These are phyloP conservation scores for Pythium oligandrum DNA, from an alignment of 352 stramenopile species.

Conservation along the genomic window DNA sequence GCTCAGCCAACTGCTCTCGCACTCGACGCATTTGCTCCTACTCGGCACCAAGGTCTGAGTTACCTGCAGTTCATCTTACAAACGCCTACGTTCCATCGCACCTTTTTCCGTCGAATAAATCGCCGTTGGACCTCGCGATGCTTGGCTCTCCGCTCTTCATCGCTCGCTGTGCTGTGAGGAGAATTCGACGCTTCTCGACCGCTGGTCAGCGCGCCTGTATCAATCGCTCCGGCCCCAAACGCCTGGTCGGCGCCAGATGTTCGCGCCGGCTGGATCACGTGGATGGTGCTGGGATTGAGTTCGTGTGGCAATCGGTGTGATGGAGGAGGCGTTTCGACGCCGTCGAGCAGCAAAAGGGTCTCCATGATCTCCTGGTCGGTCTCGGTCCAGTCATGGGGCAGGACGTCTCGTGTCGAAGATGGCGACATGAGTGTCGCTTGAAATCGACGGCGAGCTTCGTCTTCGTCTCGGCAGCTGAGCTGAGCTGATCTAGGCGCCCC, in stretches of 20 bases:
- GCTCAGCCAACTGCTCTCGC: slow-evolving; percentile 19
- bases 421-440: not conserved
- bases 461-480: too few relatives aligned
- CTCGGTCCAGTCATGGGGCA: slow-evolving; percentile 29
- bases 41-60: too few relatives aligned
- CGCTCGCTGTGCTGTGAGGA: slow-evolving; percentile 3
- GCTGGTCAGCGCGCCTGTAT: too few relatives aligned
- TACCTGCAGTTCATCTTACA: too few relatives aligned
- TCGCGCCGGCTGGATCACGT: too few relatives aligned
- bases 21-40: slow-evolving; percentile 25
- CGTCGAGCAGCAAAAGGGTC: slow-evolving; percentile 28
- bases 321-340: slow-evolving; percentile 1
- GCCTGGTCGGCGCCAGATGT: too few relatives aligned
- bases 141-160: slow-evolving; percentile 30
- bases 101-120: slow-evolving; percentile 44
- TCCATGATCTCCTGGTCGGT: slow-evolving; percentile 60
- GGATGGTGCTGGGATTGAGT: too few relatives aligned
- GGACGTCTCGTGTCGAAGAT: slow-evolving; percentile 16
- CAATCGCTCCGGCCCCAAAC: too few relatives aligned
- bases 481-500: too few relatives aligned
- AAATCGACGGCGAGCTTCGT: too few relatives aligned
- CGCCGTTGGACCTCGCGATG: slow-evolving; percentile 38
- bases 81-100: not conserved
- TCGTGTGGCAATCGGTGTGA: too few relatives aligned
- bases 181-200: too few relatives aligned